Evolutionary conservation across 768 basidiomycete genomes (phyloP).

Genomic region (Boletales sp.): DNA sequence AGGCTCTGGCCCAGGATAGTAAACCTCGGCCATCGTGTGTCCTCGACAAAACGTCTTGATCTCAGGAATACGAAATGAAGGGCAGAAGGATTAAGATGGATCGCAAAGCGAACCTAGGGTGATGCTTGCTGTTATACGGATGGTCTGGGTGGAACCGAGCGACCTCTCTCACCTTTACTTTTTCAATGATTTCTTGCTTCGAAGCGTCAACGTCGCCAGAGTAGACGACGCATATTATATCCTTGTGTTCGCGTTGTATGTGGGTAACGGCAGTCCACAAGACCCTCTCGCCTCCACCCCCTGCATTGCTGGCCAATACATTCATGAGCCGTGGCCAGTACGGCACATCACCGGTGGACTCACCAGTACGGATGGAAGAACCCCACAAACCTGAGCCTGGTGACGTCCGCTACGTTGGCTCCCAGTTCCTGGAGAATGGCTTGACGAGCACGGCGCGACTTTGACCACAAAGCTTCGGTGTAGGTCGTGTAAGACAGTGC

Average conservation of each 20-base stretch:
- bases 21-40: constrained; percentile 81
- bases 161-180: constrained; percentile 61
- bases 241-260: constrained; percentile 63
- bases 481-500: constrained; percentile 23
- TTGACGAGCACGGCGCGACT: constrained; percentile 17
- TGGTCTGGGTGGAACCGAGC: neutral
- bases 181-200: constrained; percentile 75
- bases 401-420: neutral
- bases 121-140: neutral
- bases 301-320: constrained; percentile 70
- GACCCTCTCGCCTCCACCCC: constrained; percentile 95
- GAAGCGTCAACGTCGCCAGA: constrained; percentile 81
- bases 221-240: constrained; percentile 77
- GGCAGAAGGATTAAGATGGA: constrained; percentile 56
- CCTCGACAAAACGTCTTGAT: constrained; percentile 71
- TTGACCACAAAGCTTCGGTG: constrained; percentile 19
- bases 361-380: constrained; percentile 98
- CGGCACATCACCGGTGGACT: constrained; percentile 20
- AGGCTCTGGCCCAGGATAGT: constrained; percentile 90
- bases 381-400: constrained; percentile 50
- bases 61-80: constrained; percentile 82
- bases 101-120: constrained; percentile 73
- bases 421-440: constrained; percentile 20
- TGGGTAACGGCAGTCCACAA: constrained; percentile 87
- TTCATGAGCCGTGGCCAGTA: constrained; percentile 30